Conservation (phyloP, 768 basidiomycete genomes). For the Mycena alexandri region DNA sequence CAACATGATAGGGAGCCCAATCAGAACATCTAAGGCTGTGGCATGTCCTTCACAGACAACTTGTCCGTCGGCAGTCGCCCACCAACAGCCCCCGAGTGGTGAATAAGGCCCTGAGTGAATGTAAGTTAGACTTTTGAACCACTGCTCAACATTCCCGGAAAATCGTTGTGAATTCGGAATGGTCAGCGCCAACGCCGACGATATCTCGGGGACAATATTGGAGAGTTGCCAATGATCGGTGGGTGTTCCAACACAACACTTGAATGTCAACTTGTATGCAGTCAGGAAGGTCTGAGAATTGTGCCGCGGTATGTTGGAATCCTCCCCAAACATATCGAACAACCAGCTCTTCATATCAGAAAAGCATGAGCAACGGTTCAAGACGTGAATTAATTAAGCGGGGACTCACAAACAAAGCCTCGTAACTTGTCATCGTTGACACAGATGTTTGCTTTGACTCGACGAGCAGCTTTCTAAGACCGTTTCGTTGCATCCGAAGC, state of each 20-base stretch:
- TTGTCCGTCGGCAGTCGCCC: not conserved
- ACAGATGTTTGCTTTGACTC: not conserved
- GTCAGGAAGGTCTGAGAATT: not conserved
- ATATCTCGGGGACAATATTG: not conserved
- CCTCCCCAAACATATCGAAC: not conserved
- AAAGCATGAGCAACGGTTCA: not conserved
- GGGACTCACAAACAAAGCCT: not conserved
- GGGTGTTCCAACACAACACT: not conserved
- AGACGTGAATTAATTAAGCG: not conserved
- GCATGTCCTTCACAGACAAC: not conserved
- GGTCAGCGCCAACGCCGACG: not conserved
- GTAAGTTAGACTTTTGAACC: not conserved
- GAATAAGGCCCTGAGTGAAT: not conserved
- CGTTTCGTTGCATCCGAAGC: slow-evolving; percentile 2
- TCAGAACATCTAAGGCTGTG: not conserved
- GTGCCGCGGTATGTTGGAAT: slow-evolving; percentile 1
- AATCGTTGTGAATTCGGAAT: not conserved
- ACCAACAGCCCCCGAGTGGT: not conserved
- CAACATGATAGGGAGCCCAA: slow-evolving; percentile 1
- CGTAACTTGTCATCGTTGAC: not conserved
- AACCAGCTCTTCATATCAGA: not conserved
- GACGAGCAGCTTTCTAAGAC: not conserved
- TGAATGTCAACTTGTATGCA: not conserved
- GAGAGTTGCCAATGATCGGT: not conserved
- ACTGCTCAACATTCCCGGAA: not conserved